Base-by-base conservation (phyloP, 1,284 basidiomycete species). In the Quambalaria eucalypti region DNA sequence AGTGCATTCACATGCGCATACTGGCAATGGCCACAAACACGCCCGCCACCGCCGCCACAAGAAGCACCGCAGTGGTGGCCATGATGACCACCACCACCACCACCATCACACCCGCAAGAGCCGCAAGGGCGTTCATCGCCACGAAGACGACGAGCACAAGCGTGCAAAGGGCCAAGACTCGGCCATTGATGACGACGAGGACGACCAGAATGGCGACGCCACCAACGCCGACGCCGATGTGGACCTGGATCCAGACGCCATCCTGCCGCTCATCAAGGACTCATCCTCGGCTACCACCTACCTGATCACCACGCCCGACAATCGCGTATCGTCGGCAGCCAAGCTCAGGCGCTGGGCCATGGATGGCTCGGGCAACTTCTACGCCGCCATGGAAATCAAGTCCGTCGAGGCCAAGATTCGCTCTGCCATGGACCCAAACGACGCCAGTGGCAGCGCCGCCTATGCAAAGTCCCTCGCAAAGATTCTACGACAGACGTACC, bases 331-430 rank as follows among this genome's bases (percentile, higher is more conserved):
- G 6, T 71, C 68, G 1, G 70, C 71, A 0, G 71, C 71, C 29
- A 74, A 74, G 55, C 54, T 72, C 46, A 54, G 71, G 2, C 51
- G 71, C 23, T 74, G 71, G 71, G 71, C 71, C 6, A 74, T 74
- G 71, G 71, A 74, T 50, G 57, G 63, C 26, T 48, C 55, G 2
- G 71, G 71, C 26, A 55, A 63, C 54, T 74, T 74, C 52, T 74
- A 70, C 44, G 71, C 71, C 2, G 71, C 71, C 28, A 73, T 74
- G 71, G 71, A 74, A 54, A 70, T 74, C 62, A 74, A 72, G 55
- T 64, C 60, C 33, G 67, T 73, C 50, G 67, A 74, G 50, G 65
- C 66, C 4, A 74, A 74, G 61, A 38, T 74, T 12, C 56, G 61
- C 9, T 57, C 58, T 2, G 69, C 65, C 9, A 46, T 26, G 21